Conservation (phyloP, 129 eudicot genomes). For the Cynara cardunculus region DNA sequence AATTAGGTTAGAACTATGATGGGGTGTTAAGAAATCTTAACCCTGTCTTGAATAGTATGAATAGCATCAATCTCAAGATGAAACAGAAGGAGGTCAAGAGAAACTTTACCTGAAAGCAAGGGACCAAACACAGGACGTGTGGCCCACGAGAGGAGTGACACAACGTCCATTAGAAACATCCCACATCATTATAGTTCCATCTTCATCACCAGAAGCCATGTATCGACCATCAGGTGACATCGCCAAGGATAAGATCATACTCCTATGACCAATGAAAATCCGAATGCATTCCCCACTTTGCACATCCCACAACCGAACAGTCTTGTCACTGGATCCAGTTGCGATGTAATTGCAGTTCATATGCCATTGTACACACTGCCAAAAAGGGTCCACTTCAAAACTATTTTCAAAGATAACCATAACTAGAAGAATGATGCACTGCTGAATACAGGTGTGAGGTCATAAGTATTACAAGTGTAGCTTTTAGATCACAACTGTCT, state of each 20-base stretch:
- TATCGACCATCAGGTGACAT: slow-evolving; percentile 99
- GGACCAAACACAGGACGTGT: slow-evolving; percentile 91
- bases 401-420: neutral
- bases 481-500: neutral
- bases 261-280: slow-evolving; percentile 93
- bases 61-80: neutral
- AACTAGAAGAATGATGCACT: neutral
- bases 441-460: neutral
- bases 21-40: neutral
- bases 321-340: slow-evolving; percentile 98
- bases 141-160: slow-evolving; percentile 89
- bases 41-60: neutral
- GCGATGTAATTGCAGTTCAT: slow-evolving; percentile 92
- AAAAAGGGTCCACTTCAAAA: slow-evolving; percentile 5
- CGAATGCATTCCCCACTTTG: slow-evolving; percentile 89
- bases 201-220: slow-evolving; percentile 99
- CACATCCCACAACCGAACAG: slow-evolving; percentile 95
- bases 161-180: slow-evolving; percentile 91
- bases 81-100: neutral
- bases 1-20: neutral
- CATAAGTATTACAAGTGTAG: too few species aligned
- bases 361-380: slow-evolving; percentile 97
- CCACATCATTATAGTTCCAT: slow-evolving; percentile 98
- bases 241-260: slow-evolving; percentile 75
- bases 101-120: slow-evolving; percentile 73